Conservation (phyloP, 768 basidiomycete genomes). For the Kondoa malvinella region DNA sequence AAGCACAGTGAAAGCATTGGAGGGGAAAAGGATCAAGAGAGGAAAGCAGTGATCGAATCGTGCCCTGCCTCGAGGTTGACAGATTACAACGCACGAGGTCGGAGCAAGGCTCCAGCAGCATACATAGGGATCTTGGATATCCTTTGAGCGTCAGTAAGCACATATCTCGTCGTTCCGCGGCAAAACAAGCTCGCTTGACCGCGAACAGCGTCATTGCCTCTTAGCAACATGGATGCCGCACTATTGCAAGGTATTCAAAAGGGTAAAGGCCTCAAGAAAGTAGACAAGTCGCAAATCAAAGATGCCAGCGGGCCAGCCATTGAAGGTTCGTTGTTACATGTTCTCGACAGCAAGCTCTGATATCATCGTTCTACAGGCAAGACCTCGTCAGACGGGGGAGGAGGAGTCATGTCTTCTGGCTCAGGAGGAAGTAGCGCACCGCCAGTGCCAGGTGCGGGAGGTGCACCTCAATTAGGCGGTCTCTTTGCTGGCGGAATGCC, state of each 20-base stretch:
- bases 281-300: constrained; percentile 9
- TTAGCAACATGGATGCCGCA: constrained; percentile 19
- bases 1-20: too few species aligned
- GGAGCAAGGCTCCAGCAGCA: too few species aligned
- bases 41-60: too few species aligned
- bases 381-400: not conserved
- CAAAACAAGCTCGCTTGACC: too few species aligned
- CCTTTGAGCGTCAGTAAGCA: too few species aligned
- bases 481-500: constrained; percentile 26
- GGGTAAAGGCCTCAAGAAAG: constrained; percentile 23
- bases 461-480: constrained; percentile 17
- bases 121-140: too few species aligned
- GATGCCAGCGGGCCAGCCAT: constrained; percentile 9
- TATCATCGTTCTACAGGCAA: too few species aligned
- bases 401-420: not conserved
- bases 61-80: too few species aligned
- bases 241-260: constrained; percentile 19
- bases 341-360: not conserved
- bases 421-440: constrained; percentile 6
- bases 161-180: too few species aligned
- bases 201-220: too few species aligned
- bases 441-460: not conserved
- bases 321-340: constrained; percentile 8
- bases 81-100: too few species aligned
- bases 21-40: too few species aligned